Conservation (phyloP, 2,329 filamentous ascomycete genomes). For the Exophiala oligosperma region DNA sequence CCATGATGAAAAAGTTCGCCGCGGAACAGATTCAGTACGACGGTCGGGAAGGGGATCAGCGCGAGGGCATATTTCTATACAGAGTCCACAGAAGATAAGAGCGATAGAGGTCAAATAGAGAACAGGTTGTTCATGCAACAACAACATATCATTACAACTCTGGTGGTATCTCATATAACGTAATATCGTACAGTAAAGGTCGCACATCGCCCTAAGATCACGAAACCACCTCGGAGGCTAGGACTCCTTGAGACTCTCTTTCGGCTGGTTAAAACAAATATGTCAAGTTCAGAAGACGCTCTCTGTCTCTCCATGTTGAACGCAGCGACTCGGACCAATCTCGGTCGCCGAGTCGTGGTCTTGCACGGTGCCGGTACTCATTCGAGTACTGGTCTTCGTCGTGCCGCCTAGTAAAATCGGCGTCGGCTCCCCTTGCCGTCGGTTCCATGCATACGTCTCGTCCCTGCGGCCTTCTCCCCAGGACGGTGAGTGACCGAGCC, state of each 20-base stretch:
- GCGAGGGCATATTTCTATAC: constrained; percentile 62
- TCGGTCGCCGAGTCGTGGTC: not conserved
- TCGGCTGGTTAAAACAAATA: constrained; percentile 6
- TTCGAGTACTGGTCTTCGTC: not conserved
- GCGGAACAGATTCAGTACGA: constrained; percentile 65
- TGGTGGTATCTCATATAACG: constrained; percentile 12
- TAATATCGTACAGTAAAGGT: not conserved
- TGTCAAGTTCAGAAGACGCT: constrained; percentile 11
- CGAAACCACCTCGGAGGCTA: not conserved
- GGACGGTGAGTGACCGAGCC: constrained; percentile 68
- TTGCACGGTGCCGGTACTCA: not conserved
- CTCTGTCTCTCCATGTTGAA: constrained; percentile 19
- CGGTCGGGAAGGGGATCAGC: constrained; percentile 51
- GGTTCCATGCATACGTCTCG: constrained; percentile 71
- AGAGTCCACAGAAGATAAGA: constrained; percentile 17
- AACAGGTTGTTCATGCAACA: not conserved
- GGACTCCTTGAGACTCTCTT: not conserved
- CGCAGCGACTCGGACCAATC: constrained; percentile 16
- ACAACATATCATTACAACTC: not conserved
- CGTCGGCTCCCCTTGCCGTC: constrained; percentile 57
- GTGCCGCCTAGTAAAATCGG: constrained; percentile 23
- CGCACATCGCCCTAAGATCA: not conserved
- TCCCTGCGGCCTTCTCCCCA: constrained; percentile 74
- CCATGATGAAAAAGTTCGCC: constrained; percentile 65
- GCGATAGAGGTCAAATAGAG: not conserved